Percentiles rank a stretch among this genome's conserved stretches.
Conservation (phyloP, 352 stramenopile genomes). For the Phytophthora cajani region DNA sequence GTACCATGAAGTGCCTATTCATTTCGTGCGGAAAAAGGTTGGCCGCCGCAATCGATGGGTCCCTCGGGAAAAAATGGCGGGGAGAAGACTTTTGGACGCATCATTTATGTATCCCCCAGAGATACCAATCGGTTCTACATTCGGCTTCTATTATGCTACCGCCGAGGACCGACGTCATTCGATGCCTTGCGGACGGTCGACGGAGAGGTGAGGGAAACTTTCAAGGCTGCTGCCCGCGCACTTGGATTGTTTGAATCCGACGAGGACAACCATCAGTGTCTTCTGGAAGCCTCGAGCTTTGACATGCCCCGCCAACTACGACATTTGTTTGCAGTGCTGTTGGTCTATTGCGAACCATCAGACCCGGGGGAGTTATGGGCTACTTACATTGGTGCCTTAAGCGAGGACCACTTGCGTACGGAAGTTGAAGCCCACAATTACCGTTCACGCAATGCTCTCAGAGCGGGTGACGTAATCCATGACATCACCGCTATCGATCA, state of each 20-base stretch:
- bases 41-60: neutral
- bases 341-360: slow-evolving; percentile 7
- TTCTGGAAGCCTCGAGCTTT: neutral
- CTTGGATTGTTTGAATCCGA: slow-evolving; percentile 2
- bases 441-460: too few relatives aligned
- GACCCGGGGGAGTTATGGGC: neutral
- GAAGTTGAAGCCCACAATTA: neutral
- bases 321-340: slow-evolving; percentile 11
- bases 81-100: slow-evolving; percentile 5
- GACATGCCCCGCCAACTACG: slow-evolving; percentile 11
- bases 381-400: neutral
- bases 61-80: neutral
- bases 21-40: slow-evolving; percentile 13
- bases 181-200: slow-evolving; percentile 1
- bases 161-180: neutral
- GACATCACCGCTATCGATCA: neutral
- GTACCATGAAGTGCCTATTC: slow-evolving; percentile 8
- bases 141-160: slow-evolving; percentile 6
- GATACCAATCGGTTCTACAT: slow-evolving; percentile 11
- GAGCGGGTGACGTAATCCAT: neutral
- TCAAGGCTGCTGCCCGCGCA: neutral
- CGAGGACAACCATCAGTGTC: slow-evolving; percentile 10
- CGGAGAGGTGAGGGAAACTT: neutral
- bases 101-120: slow-evolving; percentile 12
- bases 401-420: neutral